phyloP scores from a whole-genome alignment of 148 eudicot species.

The Vaccinium vitisidaea region DNA sequence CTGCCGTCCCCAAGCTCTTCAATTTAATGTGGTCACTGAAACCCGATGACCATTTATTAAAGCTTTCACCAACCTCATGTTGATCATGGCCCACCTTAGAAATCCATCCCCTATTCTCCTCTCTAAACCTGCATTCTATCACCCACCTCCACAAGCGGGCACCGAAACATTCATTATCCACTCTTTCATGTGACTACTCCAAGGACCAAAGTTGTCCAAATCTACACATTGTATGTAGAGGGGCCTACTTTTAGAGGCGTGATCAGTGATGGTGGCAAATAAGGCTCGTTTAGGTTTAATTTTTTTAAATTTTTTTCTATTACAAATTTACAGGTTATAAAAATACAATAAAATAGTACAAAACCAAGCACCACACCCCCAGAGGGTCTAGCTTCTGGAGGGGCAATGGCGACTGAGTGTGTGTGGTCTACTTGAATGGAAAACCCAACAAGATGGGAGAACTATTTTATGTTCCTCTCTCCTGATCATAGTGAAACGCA shows the following conservation, averaged over 20 bases:
- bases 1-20: neutral
- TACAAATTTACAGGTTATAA: neutral
- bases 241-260: neutral
- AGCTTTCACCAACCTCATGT: neutral
- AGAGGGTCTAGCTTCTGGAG: neutral
- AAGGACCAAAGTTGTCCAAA: neutral
- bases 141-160: neutral
- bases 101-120: neutral
- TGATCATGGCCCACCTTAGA: neutral
- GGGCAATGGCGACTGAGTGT: neutral
- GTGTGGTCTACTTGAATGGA: neutral
- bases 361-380: neutral
- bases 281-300: neutral
- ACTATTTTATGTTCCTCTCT: neutral
- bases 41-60: neutral
- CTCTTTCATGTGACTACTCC: neutral
- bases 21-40: neutral
- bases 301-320: neutral
- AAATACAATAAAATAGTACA: neutral
- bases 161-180: neutral
- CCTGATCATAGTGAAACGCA: neutral
- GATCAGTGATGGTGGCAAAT: neutral
- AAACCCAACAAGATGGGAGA: neutral
- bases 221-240: neutral
- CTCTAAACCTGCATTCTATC: neutral